Evolutionary conservation across 1,139 yeast species (phyloP), one percentile per base, ranked within the genome.

Genomic region (Geotrichum klebahnii): DNA sequence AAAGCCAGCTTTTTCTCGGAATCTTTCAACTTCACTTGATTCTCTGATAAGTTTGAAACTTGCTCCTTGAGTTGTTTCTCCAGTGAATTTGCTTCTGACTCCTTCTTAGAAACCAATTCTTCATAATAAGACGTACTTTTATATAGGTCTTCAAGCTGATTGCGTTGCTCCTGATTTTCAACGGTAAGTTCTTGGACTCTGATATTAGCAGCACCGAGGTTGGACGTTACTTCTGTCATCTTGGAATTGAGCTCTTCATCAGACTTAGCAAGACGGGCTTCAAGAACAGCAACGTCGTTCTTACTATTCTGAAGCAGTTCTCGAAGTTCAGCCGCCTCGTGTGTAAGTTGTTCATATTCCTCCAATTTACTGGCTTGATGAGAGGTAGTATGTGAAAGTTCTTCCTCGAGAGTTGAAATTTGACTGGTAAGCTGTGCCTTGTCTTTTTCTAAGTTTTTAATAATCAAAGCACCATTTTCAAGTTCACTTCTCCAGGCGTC

Each of bases 121-220:
- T 63, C 72, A 46, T 70, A 66, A 39, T 69, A 71, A 1, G 65
- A 55, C 8, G 73, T 67, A 1, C 75, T 69, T 23, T 63, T 63
- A 47, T 71, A 71, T 12, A 72, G 59, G 2, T 65, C 58, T 44
- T 67, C 61, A 40, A 76, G 53, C 63, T 75, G 68, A 40, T 61
- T 55, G 51, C 71, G 62, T 22, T 81, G 66, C 17, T 66, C 71
- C 19, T 68, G 67, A 59, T 81, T 82, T 57, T 79, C 85, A 5
- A 63, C 65, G 9, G 76, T 68, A 35, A 81, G 67, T 10, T 73
- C 70, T 52, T 73, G 71, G 43, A 77, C 62, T 45, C 75, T 72
- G 50, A 71, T 62, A 55, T 68, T 68, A 5, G 77, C 70, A 22
- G 61, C 57, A 45, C 61, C 67, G 52, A 66, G 67, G 36, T 31